Percentiles rank a stretch among this genome's conserved stretches.
These are phyloP conservation scores for Chlamydomonas asymmetrica DNA, from an alignment of 139 green algal genomes.

Conservation along the genomic window DNA sequence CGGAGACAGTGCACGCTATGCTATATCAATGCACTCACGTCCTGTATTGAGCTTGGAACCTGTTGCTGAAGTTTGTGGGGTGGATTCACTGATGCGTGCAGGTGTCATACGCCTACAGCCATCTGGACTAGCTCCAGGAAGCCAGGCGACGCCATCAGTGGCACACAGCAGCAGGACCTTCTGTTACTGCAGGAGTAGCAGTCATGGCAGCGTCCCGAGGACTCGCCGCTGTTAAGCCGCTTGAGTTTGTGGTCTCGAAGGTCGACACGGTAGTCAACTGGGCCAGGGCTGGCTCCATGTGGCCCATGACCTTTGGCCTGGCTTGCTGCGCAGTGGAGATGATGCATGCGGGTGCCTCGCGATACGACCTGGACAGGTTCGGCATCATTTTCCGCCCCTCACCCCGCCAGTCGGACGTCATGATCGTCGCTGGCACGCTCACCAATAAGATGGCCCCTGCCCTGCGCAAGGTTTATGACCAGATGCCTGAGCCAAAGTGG, in stretches of 20 bases:
- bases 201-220: no score
- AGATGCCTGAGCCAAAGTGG: constrained; percentile 97
- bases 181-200: no score
- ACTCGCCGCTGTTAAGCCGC: constrained; percentile 20
- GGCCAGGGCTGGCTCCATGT: constrained; percentile 89
- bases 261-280: constrained; percentile 85
- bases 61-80: no score
- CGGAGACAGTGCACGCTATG: no score
- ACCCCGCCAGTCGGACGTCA: constrained; percentile 91
- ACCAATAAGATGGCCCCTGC: constrained; percentile 99
- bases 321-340: constrained; percentile 98
- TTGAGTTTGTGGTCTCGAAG: constrained; percentile 33
- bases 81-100: no score
- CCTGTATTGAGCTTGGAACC: no score
- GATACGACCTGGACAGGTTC: constrained; percentile 77
- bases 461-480: constrained; percentile 94
- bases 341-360: constrained; percentile 77
- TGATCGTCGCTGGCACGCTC: constrained; percentile 96
- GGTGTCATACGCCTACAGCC: no score
- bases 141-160: no score
- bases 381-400: constrained; percentile 96
- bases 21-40: no score
- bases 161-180: no score
- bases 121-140: no score
- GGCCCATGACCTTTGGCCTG: constrained; percentile 97